Percentiles rank a stretch among this genome's conserved stretches.
Evolutionary conservation across 2,329 filamentous ascomycete species (phyloP).

Genomic region (Ophiostoma ulmi): DNA sequence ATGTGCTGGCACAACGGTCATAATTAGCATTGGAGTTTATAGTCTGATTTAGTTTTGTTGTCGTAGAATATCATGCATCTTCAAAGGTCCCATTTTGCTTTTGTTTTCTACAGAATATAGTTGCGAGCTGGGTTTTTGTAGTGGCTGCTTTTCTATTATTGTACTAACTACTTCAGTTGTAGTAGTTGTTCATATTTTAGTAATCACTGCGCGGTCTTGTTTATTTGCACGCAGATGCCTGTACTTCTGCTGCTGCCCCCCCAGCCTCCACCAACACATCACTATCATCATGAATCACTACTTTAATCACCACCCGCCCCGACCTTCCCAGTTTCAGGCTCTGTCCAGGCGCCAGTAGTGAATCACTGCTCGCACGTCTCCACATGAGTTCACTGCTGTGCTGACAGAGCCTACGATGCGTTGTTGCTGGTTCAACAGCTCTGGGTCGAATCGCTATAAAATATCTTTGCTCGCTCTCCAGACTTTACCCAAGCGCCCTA

Average conservation of each 20-base stretch:
- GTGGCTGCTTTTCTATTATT: background rate
- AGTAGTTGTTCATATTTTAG: too few species aligned
- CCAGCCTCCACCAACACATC: background rate
- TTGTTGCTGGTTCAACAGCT: too few species aligned
- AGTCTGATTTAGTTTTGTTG: background rate
- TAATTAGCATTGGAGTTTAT: background rate
- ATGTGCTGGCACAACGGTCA: conserved; percentile 33
- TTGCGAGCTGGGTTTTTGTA: background rate
- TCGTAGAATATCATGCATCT: background rate
- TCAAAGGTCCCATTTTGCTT: background rate
- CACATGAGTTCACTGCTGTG: too few species aligned
- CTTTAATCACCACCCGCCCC: background rate
- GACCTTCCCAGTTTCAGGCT: too few species aligned
- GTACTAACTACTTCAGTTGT: background rate
- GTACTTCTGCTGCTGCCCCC: background rate
- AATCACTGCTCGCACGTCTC: too few species aligned
- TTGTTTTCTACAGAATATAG: too few species aligned
- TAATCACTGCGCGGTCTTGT: too few species aligned
- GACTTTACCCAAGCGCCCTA: too few species aligned
- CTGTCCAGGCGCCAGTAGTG: too few species aligned
- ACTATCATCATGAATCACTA: background rate
- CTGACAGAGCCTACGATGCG: too few species aligned
- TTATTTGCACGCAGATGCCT: background rate
- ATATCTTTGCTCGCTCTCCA: too few species aligned
- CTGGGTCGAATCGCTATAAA: too few species aligned